Evolutionary conservation across 164 flowering plant species (phyloP).

Genomic region (Protea cynaroides): DNA sequence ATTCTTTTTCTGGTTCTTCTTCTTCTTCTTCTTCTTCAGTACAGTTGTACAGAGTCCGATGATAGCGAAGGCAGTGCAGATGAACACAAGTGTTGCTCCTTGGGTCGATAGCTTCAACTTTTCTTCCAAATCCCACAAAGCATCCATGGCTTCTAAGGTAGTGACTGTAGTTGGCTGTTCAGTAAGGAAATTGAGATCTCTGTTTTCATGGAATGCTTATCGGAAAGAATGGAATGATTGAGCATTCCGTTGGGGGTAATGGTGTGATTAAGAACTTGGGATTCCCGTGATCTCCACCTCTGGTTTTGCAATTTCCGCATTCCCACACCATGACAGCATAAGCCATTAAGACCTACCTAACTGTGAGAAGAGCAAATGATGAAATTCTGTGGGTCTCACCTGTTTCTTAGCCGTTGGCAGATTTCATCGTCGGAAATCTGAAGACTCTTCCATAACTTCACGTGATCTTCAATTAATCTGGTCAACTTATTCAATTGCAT

Average conservation of each 20-base stretch:
- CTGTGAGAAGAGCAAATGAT: no score
- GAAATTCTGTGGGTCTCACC: no score
- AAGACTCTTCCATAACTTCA: no score
- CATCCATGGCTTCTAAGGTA: constrained; percentile 40
- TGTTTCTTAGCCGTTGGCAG: no score
- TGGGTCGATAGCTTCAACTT: constrained; percentile 55
- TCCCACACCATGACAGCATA: no score
- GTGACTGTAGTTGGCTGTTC: background rate
- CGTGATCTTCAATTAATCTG: no score
- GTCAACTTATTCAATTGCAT: no score
- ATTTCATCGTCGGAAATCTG: no score
- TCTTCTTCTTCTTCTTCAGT: constrained; percentile 15
- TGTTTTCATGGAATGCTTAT: no score
- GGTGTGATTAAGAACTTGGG: background rate
- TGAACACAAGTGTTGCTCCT: constrained; percentile 35
- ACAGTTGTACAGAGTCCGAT: constrained; percentile 34
- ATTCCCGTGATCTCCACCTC: background rate
- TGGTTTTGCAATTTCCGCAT: no score
- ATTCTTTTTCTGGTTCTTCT: no score
- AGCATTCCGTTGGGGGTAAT: background rate
- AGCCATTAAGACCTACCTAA: no score
- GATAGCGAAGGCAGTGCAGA: constrained; percentile 28
- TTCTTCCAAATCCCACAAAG: constrained; percentile 54
- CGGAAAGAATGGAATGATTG: background rate
- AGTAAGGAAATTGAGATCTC: background rate